Conservation (phyloP, 345 rosid genomes). For the Brassica nigra region DNA sequence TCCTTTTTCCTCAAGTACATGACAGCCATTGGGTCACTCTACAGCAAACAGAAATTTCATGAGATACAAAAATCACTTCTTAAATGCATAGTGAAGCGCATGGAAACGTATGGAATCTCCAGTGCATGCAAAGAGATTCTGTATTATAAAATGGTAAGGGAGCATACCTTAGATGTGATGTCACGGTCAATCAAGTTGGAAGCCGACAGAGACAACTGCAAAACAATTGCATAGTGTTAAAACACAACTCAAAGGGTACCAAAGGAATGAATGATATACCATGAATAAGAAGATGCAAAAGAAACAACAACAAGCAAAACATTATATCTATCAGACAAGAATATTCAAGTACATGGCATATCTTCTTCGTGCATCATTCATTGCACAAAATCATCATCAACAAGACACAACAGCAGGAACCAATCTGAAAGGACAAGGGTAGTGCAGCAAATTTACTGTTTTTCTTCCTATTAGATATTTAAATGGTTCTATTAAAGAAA, state of each 20-base stretch:
- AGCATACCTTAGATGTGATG: conserved; percentile 68
- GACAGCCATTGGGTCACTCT: conserved; percentile 92
- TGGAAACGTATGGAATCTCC: background rate
- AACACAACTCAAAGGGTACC: background rate
- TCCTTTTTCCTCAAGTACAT: conserved; percentile 57
- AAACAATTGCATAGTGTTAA: conserved; percentile 13
- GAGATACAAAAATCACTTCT: conserved; percentile 14
- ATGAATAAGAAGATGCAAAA: background rate
- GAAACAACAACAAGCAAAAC: background rate
- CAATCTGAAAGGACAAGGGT: conserved; percentile 1
- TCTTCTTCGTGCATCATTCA: background rate
- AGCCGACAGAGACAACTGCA: conserved; percentile 77
- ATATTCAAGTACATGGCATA: background rate
- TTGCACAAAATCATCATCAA: background rate
- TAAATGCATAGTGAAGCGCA: background rate
- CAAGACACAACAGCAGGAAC: background rate
- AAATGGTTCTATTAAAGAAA: background rate
- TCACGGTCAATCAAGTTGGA: conserved; percentile 73
- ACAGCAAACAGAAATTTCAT: conserved; percentile 26
- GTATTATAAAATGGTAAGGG: background rate
- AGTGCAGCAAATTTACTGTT: background rate
- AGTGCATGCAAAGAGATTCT: background rate
- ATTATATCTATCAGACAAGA: background rate
- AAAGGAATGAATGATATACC: background rate
- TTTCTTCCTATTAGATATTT: background rate